Base-by-base conservation (phyloP, 768 basidiomycete genomes). In the Lactarius hatsudake region DNA sequence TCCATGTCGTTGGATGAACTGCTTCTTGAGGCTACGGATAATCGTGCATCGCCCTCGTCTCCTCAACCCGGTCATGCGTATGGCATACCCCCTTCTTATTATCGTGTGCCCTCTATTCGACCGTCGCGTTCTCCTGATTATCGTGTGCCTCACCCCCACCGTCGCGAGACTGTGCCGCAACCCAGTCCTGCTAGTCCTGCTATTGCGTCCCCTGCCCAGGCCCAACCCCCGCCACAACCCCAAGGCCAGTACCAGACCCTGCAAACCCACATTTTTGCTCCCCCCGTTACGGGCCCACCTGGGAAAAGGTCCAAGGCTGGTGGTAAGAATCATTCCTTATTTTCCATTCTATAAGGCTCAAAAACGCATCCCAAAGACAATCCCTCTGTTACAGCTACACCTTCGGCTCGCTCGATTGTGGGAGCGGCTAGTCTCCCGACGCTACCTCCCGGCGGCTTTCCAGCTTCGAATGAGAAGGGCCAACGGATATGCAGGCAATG, bases 191-290 rank as follows among this genome's bases (percentile, higher is more conserved):
- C 48, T 23, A 55, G 67, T n/a, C 45, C 67, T 13, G 65, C 67
- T 36, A 55, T 71, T 28, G 40, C 69, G 38, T 62, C 72, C 28
- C 61, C 72, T 12, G 58, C 68, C 32, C 75, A 75, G 54, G 12
- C 75, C 18, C 53, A 72, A 0, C 59, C 73, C 1, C 66, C 72
- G 0, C 71, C 77, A 15, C 72, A 76, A 9, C 74, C 75, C 34
- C 78, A 78, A 1, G 74, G 78, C 32, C 77, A 81, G 63, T 73
- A 79, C 10, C 74, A 80, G 45, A 80, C 78, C 28, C 86, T 86
- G 66, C 86, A 87, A 68, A 87, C 86, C 0, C 88, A 90, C 73
- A 84, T 89, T 15, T 91, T 91, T 72, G 87, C 88, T 8, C 87
- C 89, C 3, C 85, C 86, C 4, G 87, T 89, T 8, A 90, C 86